Conservation (phyloP, 2,329 filamentous ascomycete genomes). For the Amphichorda felina region DNA sequence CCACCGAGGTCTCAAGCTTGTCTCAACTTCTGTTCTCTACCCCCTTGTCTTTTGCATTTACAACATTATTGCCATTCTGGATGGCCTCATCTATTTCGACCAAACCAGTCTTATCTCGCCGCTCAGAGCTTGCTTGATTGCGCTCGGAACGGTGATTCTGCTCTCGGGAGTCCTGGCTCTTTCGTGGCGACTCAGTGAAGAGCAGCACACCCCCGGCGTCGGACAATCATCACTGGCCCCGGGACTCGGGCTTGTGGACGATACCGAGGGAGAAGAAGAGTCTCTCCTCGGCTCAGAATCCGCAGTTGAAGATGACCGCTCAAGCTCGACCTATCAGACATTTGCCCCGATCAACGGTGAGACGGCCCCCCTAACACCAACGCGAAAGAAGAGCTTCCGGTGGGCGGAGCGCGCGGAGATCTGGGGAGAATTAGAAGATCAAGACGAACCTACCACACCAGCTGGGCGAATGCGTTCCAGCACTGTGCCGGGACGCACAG, state of each 20-base stretch:
- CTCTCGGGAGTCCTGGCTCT: constrained; percentile 81
- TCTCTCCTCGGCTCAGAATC: constrained; percentile 38
- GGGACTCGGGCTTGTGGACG: constrained; percentile 70
- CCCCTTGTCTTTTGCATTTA: constrained; percentile 97
- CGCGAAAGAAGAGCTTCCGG: constrained; percentile 36
- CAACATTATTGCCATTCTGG: constrained; percentile 96
- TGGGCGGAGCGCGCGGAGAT: constrained; percentile 67
- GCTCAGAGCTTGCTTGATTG: constrained; percentile 68
- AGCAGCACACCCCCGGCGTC: constrained; percentile 48
- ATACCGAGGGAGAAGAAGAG: constrained; percentile 49
- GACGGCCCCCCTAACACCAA: constrained; percentile 22
- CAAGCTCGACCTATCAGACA: constrained; percentile 29
- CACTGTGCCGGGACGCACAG: constrained; percentile 27
- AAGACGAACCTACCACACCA: constrained; percentile 34
- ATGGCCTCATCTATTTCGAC: constrained; percentile 93
- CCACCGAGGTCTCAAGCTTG: constrained; percentile 83
- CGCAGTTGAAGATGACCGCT: constrained; percentile 22
- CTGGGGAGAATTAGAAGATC: constrained; percentile 79
- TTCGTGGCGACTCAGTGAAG: constrained; percentile 84
- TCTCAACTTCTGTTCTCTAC: constrained; percentile 91
- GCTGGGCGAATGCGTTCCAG: constrained; percentile 31
- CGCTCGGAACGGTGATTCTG: constrained; percentile 75
- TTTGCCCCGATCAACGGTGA: constrained; percentile 28
- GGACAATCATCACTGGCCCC: constrained; percentile 64
- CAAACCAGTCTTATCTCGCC: constrained; percentile 71